These are phyloP conservation scores for Trypanosoma grayi DNA, from an alignment of 208 protist species.

Conservation along the genomic window DNA sequence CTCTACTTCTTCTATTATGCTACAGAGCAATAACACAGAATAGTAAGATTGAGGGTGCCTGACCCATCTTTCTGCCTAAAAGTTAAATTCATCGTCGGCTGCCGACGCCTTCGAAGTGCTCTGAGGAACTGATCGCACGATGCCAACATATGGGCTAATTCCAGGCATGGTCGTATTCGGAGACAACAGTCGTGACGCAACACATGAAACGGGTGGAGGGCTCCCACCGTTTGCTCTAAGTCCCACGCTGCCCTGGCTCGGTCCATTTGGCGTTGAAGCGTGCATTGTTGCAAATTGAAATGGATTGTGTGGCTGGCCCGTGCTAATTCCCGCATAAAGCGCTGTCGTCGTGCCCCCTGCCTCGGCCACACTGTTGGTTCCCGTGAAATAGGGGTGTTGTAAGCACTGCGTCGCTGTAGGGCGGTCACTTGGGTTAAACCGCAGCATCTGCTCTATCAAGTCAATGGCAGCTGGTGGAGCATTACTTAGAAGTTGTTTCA, in stretches of 20 bases:
- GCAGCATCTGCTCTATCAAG: slow-evolving; percentile 94
- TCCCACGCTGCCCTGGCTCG: slow-evolving; percentile 19
- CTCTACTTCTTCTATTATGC: not conserved
- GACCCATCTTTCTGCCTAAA: slow-evolving; percentile 31
- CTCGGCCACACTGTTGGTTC: slow-evolving; percentile 20
- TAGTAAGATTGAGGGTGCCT: not conserved
- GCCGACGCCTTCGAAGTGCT: slow-evolving; percentile 22
- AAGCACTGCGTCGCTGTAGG: slow-evolving; percentile 93
- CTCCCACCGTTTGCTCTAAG: slow-evolving; percentile 39
- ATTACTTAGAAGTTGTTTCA: slow-evolving; percentile 87
- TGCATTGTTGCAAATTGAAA: slow-evolving; percentile 55
- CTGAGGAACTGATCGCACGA: slow-evolving; percentile 20
- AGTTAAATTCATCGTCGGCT: slow-evolving; percentile 87
- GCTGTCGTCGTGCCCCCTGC: slow-evolving; percentile 48
- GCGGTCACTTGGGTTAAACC: slow-evolving; percentile 94
- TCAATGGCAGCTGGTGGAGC: slow-evolving; percentile 94
- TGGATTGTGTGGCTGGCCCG: slow-evolving; percentile 88
- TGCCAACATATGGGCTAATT: slow-evolving; percentile 16
- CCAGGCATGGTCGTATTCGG: slow-evolving; percentile 1
- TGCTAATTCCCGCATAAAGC: slow-evolving; percentile 77
- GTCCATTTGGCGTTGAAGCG: slow-evolving; percentile 22
- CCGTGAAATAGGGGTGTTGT: slow-evolving; percentile 96
- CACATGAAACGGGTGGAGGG: slow-evolving; percentile 28
- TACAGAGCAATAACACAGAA: slow-evolving; percentile 27
- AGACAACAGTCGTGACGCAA: not conserved